Evolutionary conservation across 495 filamentous ascomycete genomes (phyloP), one percentile per base, ranked within the genome.

Genomic region (Aspergillus indologenus): DNA sequence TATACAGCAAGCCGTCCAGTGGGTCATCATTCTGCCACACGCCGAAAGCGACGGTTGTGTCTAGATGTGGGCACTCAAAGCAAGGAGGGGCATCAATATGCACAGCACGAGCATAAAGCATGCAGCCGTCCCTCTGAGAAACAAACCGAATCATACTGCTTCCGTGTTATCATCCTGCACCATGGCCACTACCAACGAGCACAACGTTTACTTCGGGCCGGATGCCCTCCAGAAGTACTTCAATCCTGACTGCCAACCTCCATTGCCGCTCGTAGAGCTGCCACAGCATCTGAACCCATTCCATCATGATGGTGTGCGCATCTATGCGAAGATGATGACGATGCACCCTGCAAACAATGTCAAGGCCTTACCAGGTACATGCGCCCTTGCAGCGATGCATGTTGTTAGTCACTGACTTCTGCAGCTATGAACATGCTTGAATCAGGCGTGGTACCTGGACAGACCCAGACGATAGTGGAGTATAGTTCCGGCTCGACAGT

Each of bases 311-410:
- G 81, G 80, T 4, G 81, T 87, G 12, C 76, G 82, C 18, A 83
- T 87, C 52, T 87, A 83, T 62, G 83, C 83, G 15, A 87, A 87
- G 70, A 80, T 87, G 81, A 77, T 87, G 75, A 84, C 80, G 18
- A 76, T 78, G 71, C 79, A 83, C 58, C 84, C 84, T 18, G 82
- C 83, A 40, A 82, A 86, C 55, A 87, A 86, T 61, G 84, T 87
- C 63, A 87, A 87, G 57, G 79, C 81, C 5, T 75, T 87, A 66
- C 83, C 84, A 64, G 84, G 83, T 83, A 74, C 11, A 73, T 59
- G 4, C 18, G 48, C 40, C 29, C 18, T 14, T 26, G n/a, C 11
- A 11, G 15, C 6, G 5, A 15, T 55, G 20, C 12, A 8, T 23
- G 31, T n/a, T 26, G 45, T 44, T 56, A 3, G 24, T 24, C 5